These are phyloP conservation scores for Termitomyces sp. DNA, from an alignment of 768 basidiomycete genomes.

Conservation along the genomic window DNA sequence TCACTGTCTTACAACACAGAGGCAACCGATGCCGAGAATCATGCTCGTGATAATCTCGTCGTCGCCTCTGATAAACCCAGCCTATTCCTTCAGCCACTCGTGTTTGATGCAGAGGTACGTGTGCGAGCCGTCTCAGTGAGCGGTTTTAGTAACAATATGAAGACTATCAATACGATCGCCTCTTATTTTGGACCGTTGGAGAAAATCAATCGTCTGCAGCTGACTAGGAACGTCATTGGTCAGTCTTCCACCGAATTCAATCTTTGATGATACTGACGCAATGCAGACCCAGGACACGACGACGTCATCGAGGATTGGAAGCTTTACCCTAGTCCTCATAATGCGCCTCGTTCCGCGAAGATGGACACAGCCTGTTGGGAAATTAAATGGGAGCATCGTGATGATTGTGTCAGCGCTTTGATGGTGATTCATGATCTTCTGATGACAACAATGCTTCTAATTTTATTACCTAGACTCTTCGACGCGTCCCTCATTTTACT, in stretches of 20 bases:
- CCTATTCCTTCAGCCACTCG: conserved; percentile 51
- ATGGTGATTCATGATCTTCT: conserved; percentile 36
- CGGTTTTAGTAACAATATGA: neutral
- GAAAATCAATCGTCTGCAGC: conserved; percentile 34
- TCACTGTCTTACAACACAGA: conserved; percentile 51
- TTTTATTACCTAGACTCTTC: conserved; percentile 48
- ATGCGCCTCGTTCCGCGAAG: conserved; percentile 41
- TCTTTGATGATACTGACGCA: neutral
- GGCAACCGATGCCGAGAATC: conserved; percentile 38
- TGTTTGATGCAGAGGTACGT: conserved; percentile 54
- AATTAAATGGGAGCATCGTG: conserved; percentile 74
- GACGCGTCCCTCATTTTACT: conserved; percentile 62
- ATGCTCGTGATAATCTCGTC: conserved; percentile 14
- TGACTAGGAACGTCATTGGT: conserved; percentile 11
- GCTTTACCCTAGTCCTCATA: conserved; percentile 47
- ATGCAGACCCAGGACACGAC: neutral
- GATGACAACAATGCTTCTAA: neutral
- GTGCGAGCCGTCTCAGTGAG: neutral
- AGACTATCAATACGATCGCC: conserved; percentile 51
- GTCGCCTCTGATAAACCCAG: conserved; percentile 19
- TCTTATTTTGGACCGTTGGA: conserved; percentile 65
- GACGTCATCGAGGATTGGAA: conserved; percentile 14
- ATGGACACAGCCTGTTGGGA: conserved; percentile 70
- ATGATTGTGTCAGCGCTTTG: conserved; percentile 69
- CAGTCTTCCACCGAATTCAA: neutral